Percentiles rank a stretch among this genome's conserved stretches.
Evolutionary conservation across 495 filamentous ascomycete species (phyloP).

Genomic region (Aspergillus bridgeri): DNA sequence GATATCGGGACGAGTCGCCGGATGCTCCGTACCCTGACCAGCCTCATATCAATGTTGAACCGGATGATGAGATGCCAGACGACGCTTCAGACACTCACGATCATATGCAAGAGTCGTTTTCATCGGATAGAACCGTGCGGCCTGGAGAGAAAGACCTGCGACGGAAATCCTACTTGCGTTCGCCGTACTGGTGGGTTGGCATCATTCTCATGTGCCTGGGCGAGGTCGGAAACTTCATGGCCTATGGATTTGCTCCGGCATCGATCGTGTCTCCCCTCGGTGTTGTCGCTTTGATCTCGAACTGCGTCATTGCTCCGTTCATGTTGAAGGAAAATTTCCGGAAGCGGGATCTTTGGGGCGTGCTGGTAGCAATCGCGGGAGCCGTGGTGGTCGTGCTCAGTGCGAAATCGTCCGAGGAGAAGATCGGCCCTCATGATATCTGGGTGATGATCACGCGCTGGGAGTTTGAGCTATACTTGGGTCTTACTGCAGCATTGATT

Average conservation of each 20-base stretch:
- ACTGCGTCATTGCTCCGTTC: slow-evolving; percentile 92
- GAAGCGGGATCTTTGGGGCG: slow-evolving; percentile 80
- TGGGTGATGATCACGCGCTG: slow-evolving; percentile 83
- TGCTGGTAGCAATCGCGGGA: slow-evolving; percentile 76
- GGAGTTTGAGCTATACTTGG: slow-evolving; percentile 90
- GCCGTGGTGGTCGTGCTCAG: slow-evolving; percentile 93
- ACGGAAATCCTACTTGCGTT: slow-evolving; percentile 72
- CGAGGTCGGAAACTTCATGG: slow-evolving; percentile 93
- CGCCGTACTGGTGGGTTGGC: slow-evolving; percentile 94
- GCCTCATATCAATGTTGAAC: slow-evolving; percentile 3
- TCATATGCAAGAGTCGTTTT: slow-evolving; percentile 28
- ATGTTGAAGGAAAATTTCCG: slow-evolving; percentile 89
- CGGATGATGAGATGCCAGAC: slow-evolving; percentile 10
- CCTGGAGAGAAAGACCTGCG: slow-evolving; percentile 34
- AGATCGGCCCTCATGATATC: slow-evolving; percentile 85
- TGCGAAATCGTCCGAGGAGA: slow-evolving; percentile 83
- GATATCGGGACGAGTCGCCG: slow-evolving; percentile 30
- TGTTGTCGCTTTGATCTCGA: slow-evolving; percentile 91
- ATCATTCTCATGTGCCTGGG: slow-evolving; percentile 89
- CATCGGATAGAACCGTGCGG: slow-evolving; percentile 40
- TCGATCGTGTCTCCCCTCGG: slow-evolving; percentile 97
- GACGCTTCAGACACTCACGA: slow-evolving; percentile 19
- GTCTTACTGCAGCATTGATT: slow-evolving; percentile 69
- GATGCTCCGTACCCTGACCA: slow-evolving; percentile 5
- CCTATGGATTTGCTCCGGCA: slow-evolving; percentile 97